Evolutionary conservation across 768 basidiomycete genomes (phyloP), one percentile per base, ranked within the genome.

Genomic region (Tephrocybe sp.): DNA sequence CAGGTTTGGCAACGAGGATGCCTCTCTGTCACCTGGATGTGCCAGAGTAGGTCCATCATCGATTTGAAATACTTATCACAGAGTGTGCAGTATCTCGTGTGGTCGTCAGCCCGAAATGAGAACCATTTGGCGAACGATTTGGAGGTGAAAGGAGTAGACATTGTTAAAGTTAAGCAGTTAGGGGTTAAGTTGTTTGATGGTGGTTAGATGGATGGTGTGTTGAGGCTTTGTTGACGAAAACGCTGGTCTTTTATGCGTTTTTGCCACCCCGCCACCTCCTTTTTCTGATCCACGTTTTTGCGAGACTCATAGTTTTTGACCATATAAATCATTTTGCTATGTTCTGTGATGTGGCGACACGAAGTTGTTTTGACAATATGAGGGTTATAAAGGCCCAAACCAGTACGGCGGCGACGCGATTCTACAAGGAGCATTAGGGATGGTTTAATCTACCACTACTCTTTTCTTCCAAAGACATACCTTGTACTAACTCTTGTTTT

Each of bases 1-100:
- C 46, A 48, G 19, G 46, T 5, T 2, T 36, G 36, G n/a, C 55
- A 56, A 20, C 48, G 51, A 2, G 55, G 55, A 22, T 56, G 55
- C 9, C 13, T 11, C 10, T 45, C 38, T 5, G 50, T 45, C 1
- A 30, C 36, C 38, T 53, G 52, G 4, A 39, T 11, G 10, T 53
- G 52, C 11, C 36, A 23, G 22, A 48, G 46, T 1, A 46, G 26
- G 5, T 48, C 6, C 12, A 14, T 32, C 9, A 45, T 19, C 17
- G 51, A 16, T 4, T 42, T 11, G 19, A 39, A 45, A 12, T 51
- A 51, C 38, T 45, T 30, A 31, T 51, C 43, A 5, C 50, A 51
- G 7, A 51, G 16, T 1, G 50, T 45, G 26, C 50, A 51, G 13
- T 51, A 51, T 14, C 45, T 39, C 20, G 8, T 41, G 12, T 35